Percentiles rank a stretch among this genome's conserved stretches.
Evolutionary conservation across 2,329 filamentous ascomycete genomes (phyloP).

Genomic region (Xylaria multiplex): DNA sequence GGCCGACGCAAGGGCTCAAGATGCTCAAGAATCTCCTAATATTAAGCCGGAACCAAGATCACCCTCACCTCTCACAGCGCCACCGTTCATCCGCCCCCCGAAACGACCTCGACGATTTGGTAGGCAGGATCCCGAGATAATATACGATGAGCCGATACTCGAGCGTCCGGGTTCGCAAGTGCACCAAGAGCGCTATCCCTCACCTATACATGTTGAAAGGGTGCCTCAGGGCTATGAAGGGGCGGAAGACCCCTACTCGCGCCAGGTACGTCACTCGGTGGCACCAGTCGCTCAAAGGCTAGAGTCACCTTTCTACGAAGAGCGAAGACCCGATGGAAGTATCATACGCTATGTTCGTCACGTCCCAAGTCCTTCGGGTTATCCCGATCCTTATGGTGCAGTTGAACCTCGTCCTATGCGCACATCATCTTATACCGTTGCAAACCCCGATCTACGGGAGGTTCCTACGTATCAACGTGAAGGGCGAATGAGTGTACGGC

Average conservation of each 20-base stretch:
- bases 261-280: conserved; percentile 47
- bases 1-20: conserved; percentile 60
- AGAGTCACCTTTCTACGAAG: conserved; percentile 47
- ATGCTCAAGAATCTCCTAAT: conserved; percentile 60
- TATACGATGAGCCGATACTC: conserved; percentile 59
- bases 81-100: conserved; percentile 62
- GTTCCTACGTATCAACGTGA: conserved; percentile 58
- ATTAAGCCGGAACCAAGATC: conserved; percentile 75
- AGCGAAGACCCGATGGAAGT: conserved; percentile 47
- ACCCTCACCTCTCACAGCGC: conserved; percentile 66
- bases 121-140: conserved; percentile 54
- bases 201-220: conserved; percentile 41
- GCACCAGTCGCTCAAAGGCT: conserved; percentile 43
- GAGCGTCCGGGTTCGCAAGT: conserved; percentile 52
- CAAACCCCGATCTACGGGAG: conserved; percentile 55
- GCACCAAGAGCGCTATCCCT: conserved; percentile 48
- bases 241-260: conserved; percentile 44
- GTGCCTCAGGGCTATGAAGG: conserved; percentile 50
- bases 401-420: conserved; percentile 53
- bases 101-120: conserved; percentile 65
- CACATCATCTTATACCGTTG: conserved; percentile 55
- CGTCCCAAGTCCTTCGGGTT: conserved; percentile 52
- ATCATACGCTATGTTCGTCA: conserved; percentile 52
- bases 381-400: conserved; percentile 52
- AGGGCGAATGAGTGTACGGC: conserved; percentile 59